Conservation (phyloP, 371 early-diverging fungal species). For the Chytridium lagenaria region DNA sequence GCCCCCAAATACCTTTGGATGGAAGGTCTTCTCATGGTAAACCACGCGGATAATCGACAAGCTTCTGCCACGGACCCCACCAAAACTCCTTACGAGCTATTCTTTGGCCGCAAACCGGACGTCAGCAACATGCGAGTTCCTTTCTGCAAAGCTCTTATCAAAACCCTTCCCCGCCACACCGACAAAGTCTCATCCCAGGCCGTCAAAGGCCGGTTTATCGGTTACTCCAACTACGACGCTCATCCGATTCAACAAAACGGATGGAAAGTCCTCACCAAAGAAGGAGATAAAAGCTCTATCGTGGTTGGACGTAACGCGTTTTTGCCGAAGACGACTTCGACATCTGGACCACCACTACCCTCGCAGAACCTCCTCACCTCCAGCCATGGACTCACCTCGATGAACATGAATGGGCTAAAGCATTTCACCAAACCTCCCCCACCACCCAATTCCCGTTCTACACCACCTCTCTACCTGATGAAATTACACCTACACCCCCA, state of each 20-base stretch:
- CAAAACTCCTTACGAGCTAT: not conserved
- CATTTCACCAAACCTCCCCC: no score
- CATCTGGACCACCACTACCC: not conserved
- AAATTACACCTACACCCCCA: not conserved
- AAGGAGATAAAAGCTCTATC: not conserved
- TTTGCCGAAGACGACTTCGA: not conserved
- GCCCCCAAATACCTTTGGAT: conserved; percentile 15
- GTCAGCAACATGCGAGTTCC: not conserved
- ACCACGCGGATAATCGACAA: conserved; percentile 5
- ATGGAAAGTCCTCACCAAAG: not conserved
- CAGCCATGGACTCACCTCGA: no score
- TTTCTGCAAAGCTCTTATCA: not conserved
- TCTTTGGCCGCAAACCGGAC: not conserved
- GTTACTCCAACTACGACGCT: not conserved
- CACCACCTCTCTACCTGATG: not conserved
- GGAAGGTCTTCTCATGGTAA: not conserved
- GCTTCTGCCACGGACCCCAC: not conserved
- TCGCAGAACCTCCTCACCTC: not conserved
- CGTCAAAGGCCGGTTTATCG: not conserved
- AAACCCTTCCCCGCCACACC: not conserved
- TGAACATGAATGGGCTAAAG: no score
- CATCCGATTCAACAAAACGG: not conserved
- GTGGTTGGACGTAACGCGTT: not conserved
- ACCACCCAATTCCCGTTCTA: not conserved
- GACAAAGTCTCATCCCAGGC: not conserved